Conservation (phyloP, 2,329 filamentous ascomycete species). For the Fusarium dlaminii region DNA sequence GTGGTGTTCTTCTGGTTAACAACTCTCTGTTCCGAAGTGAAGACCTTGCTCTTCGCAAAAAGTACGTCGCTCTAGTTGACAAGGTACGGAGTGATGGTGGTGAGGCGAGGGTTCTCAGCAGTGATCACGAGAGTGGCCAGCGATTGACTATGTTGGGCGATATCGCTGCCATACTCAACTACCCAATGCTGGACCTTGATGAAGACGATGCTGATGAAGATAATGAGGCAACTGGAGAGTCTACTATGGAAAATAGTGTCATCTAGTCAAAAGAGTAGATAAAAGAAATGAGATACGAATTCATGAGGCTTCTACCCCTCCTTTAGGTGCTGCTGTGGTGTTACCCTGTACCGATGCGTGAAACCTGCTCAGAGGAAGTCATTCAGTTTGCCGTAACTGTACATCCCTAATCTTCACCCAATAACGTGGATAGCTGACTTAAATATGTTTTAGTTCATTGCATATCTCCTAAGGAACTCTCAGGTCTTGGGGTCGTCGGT, state of each 20-base stretch:
- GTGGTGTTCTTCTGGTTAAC: conserved; percentile 85
- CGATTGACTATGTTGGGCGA: conserved; percentile 84
- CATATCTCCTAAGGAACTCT: not conserved
- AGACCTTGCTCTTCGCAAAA: conserved; percentile 77
- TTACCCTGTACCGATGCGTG: not conserved
- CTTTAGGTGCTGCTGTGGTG: not conserved
- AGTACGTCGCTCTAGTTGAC: conserved; percentile 88
- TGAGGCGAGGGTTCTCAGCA: conserved; percentile 88
- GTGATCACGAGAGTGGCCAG: conserved; percentile 92
- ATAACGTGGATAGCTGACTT: too few relatives aligned
- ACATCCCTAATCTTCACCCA: not conserved
- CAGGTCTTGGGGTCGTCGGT: not conserved
- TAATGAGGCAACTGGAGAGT: conserved; percentile 42
- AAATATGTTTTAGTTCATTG: too few relatives aligned
- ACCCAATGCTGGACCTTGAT: conserved; percentile 83
- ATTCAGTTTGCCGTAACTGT: not conserved
- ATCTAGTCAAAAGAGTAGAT: conserved; percentile 38
- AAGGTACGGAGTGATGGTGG: conserved; percentile 87
- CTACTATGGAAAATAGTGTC: conserved; percentile 42
- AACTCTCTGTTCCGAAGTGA: conserved; percentile 88
- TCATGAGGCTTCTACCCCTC: not conserved
- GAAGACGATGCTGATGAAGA: conserved; percentile 66
- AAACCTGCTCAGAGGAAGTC: not conserved
- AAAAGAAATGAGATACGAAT: conserved; percentile 18
- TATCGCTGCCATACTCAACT: conserved; percentile 90